Base-by-base conservation (phyloP, 305 asterid genomes). In the Coffea humblotiana region DNA sequence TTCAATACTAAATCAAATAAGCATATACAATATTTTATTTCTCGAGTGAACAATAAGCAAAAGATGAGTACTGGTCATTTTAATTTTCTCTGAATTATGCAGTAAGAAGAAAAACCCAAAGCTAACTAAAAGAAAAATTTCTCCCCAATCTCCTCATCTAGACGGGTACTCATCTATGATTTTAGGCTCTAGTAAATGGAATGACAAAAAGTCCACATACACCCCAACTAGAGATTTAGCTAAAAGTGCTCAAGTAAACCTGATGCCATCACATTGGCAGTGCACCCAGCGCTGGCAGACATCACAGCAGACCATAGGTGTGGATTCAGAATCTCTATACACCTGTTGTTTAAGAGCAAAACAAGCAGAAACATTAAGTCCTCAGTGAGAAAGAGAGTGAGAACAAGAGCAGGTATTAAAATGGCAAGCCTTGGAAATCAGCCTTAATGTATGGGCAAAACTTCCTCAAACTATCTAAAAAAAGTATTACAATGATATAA, bases 291-390 rank as follows among this genome's bases (percentile, higher is more conserved):
- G 92, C 88, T 96, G 95, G 81, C 99, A 96, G 82, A 91, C 85
- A 87, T 96, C 99, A 81, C 99, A 96, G 90, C 99, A 96, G 48
- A 96, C 98, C 99, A 96, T 96, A 70, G 99, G 99, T 80, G 98
- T 94, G 76, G 98, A 88, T 88, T 96, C 99, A 73, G 99, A 96
- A 92, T 96, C 98, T 85, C 99, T 90, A 78, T 96, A 96, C 73
- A 96, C 99, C 99, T 96, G 89, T 86, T 83, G 80, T 71, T 80
- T 65, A 80, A 18, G 72, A 81, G 77, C 43, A 40, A 40, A 40
- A 40, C 58, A 56, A 78, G 74, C 60, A 83, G 78, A 77, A 83
- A 82, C 82, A 51, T 75, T 67, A 71, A 72, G 6, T 75, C 49
- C 37, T 61, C 15, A 25, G 35, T 27, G 58, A 29, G 13, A 29